Conservation (phyloP, 495 filamentous ascomycete species). For the Annulohypoxylon moriforme region DNA sequence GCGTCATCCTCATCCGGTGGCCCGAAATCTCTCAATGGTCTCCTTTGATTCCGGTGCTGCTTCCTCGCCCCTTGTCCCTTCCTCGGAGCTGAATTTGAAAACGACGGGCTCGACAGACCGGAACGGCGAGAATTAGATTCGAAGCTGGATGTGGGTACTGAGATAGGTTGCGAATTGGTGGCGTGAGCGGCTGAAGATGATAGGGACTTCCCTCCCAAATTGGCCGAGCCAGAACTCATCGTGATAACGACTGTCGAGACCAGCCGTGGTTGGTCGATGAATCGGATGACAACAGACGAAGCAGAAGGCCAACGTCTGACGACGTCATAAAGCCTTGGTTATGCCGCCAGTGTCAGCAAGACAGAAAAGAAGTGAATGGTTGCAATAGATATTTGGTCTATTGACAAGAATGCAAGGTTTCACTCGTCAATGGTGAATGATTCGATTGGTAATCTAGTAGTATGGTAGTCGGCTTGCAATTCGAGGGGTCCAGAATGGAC, state of each 20-base stretch:
- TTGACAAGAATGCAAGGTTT: slow-evolving; percentile 1
- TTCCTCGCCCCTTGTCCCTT: slow-evolving; percentile 81
- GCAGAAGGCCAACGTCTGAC: slow-evolving; percentile 20
- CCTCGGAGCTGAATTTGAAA: slow-evolving; percentile 63
- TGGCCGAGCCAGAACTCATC: slow-evolving; percentile 61
- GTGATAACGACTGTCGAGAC: slow-evolving; percentile 26
- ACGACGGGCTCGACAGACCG: slow-evolving; percentile 67
- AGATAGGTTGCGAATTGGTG: slow-evolving; percentile 43
- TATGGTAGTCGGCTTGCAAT: slow-evolving; percentile 1
- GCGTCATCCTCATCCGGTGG: slow-evolving; percentile 73
- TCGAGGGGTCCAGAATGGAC: slow-evolving; percentile 39
- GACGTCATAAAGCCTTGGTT: slow-evolving; percentile 28
- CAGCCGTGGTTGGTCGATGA: slow-evolving; percentile 29
- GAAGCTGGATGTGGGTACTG: slow-evolving; percentile 53
- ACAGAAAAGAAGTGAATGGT: slow-evolving; percentile 19
- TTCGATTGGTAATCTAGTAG: slow-evolving; percentile 18
- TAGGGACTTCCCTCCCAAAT: slow-evolving; percentile 57
- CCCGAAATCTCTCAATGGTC: slow-evolving; percentile 50
- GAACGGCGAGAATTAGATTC: slow-evolving; percentile 70
- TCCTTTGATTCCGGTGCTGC: slow-evolving; percentile 72
- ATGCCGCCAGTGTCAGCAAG: slow-evolving; percentile 6
- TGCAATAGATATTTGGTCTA: not conserved
- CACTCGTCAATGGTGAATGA: slow-evolving; percentile 8
- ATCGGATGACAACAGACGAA: slow-evolving; percentile 14
- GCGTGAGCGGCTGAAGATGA: slow-evolving; percentile 46